Conservation (phyloP, 805 yeast species). For the Candida namnaoensis region DNA sequence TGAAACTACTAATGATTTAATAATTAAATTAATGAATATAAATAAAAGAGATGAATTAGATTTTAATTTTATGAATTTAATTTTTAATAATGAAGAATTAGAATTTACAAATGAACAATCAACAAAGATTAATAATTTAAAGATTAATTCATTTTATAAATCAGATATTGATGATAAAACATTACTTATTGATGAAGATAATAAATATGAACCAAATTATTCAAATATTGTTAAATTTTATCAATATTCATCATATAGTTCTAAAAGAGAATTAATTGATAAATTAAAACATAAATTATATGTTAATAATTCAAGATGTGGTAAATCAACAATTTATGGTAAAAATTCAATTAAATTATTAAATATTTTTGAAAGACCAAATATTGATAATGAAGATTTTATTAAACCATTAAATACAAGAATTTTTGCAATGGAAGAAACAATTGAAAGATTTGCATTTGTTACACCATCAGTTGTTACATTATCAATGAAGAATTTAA, state of each 20-base stretch:
- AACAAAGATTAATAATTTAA: no score
- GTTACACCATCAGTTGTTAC: conserved; percentile 84
- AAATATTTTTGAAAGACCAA: conserved; percentile 14
- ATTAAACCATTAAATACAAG: conserved; percentile 34
- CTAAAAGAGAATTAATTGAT: conserved; percentile 43
- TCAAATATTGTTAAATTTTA: conserved; percentile 47
- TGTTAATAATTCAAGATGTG: conserved; percentile 58
- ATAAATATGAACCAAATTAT: conserved; percentile 18
- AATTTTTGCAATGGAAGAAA: conserved; percentile 31
- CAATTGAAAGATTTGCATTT: conserved; percentile 70
- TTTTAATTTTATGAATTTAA: conserved; percentile 51
- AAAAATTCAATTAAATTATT: conserved; percentile 40
- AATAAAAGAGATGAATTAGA: conserved; percentile 29
- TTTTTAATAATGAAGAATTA: conserved; percentile 38
- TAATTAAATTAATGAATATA: conserved; percentile 23
- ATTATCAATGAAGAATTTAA: conserved; percentile 52
- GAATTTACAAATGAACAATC: conserved; percentile 37
- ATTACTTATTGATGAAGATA: no score
- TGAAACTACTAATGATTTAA: conserved; percentile 28
- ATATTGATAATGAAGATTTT: conserved; percentile 18
- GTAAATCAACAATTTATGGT: conserved; percentile 62
- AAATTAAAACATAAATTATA: conserved; percentile 48
- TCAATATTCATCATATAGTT: conserved; percentile 41
- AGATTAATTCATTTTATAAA: no score
- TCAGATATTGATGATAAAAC: no score